phyloP scores from a whole-genome alignment of 169 alveolate species.

The Neospora caninum region DNA sequence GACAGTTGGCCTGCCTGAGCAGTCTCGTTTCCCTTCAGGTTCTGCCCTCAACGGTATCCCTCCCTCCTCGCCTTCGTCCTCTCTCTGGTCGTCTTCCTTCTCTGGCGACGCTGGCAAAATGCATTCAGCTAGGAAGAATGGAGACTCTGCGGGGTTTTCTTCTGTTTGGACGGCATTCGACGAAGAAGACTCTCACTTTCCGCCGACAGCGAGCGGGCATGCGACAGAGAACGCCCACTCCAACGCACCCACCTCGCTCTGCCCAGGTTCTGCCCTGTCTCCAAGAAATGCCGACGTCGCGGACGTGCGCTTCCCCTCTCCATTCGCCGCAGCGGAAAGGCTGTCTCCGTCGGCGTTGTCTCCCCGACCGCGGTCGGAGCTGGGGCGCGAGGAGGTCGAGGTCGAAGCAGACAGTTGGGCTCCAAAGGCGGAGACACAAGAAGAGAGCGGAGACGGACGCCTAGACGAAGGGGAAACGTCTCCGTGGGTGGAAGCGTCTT shows the following conservation, averaged over 20 bases:
- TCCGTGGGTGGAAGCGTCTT: constrained; percentile 24
- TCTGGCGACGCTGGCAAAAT: neutral
- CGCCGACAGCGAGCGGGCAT: neutral
- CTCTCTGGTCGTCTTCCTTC: neutral
- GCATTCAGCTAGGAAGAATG: neutral
- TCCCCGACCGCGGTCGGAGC: neutral
- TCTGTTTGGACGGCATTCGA: neutral
- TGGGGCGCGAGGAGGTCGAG: neutral
- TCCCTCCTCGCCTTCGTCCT: neutral
- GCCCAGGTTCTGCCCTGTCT: neutral
- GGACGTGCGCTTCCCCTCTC: too few species aligned
- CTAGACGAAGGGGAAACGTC: neutral
- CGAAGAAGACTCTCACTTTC: neutral
- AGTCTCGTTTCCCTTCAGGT: neutral
- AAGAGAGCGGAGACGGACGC: neutral
- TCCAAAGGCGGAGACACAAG: neutral
- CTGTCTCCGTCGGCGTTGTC: neutral
- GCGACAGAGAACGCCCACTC: neutral
- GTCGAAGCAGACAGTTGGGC: neutral
- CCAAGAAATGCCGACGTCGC: neutral
- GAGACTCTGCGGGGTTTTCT: neutral
- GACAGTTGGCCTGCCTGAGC: neutral
- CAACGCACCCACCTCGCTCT: neutral
- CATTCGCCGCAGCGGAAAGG: neutral
- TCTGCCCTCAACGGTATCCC: neutral